Evolutionary conservation across 1,284 basidiomycete genomes (phyloP).

Genomic region (Heterobasidion irregulare): DNA sequence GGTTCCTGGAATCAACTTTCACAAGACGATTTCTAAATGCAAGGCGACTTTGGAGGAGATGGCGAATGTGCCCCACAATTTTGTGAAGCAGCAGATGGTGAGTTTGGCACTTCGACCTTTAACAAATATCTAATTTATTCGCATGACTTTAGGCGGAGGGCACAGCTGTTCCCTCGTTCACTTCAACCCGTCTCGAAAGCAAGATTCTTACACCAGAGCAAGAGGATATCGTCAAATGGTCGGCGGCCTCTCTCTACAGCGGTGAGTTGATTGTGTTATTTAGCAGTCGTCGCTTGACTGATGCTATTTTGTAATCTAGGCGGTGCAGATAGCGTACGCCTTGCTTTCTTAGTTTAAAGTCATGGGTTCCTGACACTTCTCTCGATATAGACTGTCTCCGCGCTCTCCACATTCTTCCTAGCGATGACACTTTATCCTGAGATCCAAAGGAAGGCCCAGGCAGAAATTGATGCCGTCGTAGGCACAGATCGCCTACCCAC

Average conservation of each 20-base stretch:
- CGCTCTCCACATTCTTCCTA: conserved; percentile 18
- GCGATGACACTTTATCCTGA: conserved; percentile 24
- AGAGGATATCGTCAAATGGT: conserved; percentile 17
- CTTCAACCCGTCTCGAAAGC: conserved; percentile 15
- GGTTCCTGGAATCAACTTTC: conserved; percentile 10
- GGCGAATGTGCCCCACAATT: conserved; percentile 17
- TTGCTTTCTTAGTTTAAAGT: background rate
- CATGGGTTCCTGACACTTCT: background rate
- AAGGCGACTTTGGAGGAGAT: conserved; percentile 13
- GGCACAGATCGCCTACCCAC: conserved; percentile 20
- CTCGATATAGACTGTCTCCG: conserved; percentile 16
- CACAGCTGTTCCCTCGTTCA: conserved; percentile 18
- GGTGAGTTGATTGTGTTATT: conserved; percentile 7
- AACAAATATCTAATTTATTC: background rate
- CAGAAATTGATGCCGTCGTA: conserved; percentile 21
- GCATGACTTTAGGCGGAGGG: conserved; percentile 15
- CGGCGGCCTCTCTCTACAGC: conserved; percentile 19
- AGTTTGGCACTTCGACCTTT: background rate
- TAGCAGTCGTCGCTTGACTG: background rate
- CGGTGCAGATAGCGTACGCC: conserved; percentile 19
- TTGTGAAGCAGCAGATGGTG: conserved; percentile 19
- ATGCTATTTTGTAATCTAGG: conserved; percentile 4
- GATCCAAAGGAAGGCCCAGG: conserved; percentile 21
- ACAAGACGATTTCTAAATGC: conserved; percentile 14
- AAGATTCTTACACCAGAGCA: conserved; percentile 14